A percentile compares a stretch with the other conserved stretches of the same genome.
Evolutionary conservation across 352 stramenopile genomes (phyloP).

Genomic region (Globisporangium nagaii): DNA sequence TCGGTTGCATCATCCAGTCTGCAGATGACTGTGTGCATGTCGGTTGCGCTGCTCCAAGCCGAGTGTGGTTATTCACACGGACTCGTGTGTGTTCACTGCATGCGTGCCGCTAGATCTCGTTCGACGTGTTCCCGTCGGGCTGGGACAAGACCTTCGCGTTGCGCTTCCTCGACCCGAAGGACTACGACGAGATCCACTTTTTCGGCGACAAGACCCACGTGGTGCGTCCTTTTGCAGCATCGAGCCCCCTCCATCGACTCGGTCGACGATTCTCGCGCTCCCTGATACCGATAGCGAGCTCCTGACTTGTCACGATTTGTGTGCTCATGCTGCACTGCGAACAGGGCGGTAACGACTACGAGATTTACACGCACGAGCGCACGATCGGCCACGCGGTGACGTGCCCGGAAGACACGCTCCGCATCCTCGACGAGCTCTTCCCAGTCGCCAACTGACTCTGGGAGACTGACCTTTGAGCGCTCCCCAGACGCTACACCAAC

Average conservation of each 20-base stretch:
- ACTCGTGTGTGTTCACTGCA: too few species aligned
- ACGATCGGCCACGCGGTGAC: conserved; percentile 97
- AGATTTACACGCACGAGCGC: conserved; percentile 96
- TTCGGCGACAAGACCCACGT: conserved; percentile 99
- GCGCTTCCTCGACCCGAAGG: conserved; percentile 86
- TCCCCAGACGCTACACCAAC: neutral
- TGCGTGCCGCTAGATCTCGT: conserved; percentile 88
- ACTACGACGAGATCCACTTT: conserved; percentile 99
- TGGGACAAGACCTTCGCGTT: conserved; percentile 99
- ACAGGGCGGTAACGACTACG: conserved; percentile 97
- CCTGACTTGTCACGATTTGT: too few species aligned
- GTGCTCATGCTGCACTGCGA: neutral
- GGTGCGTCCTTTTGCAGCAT: conserved; percentile 28
- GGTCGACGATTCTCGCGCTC: too few species aligned
- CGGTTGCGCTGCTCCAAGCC: too few species aligned
- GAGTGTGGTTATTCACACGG: too few species aligned
- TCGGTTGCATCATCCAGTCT: neutral
- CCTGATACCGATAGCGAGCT: too few species aligned
- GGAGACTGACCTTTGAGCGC: too few species aligned
- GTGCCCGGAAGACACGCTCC: conserved; percentile 95
- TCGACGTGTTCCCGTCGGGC: conserved; percentile 97
- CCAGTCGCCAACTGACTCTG: conserved; percentile 32
- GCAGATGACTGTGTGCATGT: too few species aligned
- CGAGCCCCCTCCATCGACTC: too few species aligned
- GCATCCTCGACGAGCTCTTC: conserved; percentile 96